A percentile compares a stretch with the other conserved stretches of the same genome.
phyloP scores from a whole-genome alignment of 345 rosid genomes.

The Eucalyptus coolabah region DNA sequence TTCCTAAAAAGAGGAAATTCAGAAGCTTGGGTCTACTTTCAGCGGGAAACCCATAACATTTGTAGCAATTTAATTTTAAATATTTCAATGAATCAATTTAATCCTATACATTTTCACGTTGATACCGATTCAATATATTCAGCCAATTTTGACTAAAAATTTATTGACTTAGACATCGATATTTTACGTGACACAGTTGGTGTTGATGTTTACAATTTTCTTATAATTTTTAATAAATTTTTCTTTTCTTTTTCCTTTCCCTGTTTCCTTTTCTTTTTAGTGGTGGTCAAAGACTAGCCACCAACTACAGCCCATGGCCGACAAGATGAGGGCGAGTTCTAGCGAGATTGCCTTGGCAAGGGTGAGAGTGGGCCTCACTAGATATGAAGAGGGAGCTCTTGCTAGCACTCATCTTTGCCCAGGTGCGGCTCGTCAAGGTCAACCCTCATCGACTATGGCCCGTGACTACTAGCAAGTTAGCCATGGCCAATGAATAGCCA shows the following conservation, averaged over 20 bases:
- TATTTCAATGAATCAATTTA: too few relatives aligned
- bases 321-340: rapidly evolving
- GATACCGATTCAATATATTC: rapidly evolving
- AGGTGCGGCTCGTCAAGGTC: rapidly evolving
- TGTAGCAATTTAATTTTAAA: too few relatives aligned
- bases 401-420: rapidly evolving
- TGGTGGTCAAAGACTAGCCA: rapidly evolving
- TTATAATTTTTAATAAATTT: too few relatives aligned
- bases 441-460: rapidly evolving
- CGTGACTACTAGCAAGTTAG: rapidly evolving
- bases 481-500: too few relatives aligned
- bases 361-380: too few relatives aligned
- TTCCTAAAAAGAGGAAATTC: too few relatives aligned
- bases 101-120: rapidly evolving
- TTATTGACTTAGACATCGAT: rapidly evolving
- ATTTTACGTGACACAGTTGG: rapidly evolving
- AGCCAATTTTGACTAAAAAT: rapidly evolving
- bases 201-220: rapidly evolving
- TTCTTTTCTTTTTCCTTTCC: too few relatives aligned
- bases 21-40: too few relatives aligned
- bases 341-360: rapidly evolving
- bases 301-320: rapidly evolving
- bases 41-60: rapidly evolving
- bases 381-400: rapidly evolving
- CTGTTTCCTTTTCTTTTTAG: too few relatives aligned